Conservation (phyloP, 768 basidiomycete genomes). For the Hygrocybe coccinea region DNA sequence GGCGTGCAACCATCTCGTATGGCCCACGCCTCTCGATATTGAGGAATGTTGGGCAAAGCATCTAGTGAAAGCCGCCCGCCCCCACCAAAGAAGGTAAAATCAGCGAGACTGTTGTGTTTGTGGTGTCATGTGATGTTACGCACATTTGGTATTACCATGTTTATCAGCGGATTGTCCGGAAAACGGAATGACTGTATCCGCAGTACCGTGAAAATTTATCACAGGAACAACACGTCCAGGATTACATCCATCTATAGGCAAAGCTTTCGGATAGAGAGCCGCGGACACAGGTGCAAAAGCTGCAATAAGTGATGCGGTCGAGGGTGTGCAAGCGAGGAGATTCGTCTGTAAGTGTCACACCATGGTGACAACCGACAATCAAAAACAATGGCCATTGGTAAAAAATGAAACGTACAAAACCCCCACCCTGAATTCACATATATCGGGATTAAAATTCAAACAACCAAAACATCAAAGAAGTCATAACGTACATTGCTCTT, state of each 20-base stretch:
- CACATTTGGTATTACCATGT: neutral
- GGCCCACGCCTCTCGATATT: conserved; percentile 15
- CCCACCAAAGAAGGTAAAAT: too few relatives aligned
- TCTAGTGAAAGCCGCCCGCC: too few relatives aligned
- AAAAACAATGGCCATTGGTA: too few relatives aligned
- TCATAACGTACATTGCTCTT: conserved; percentile 15
- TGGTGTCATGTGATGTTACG: neutral
- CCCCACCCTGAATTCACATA: conserved; percentile 10
- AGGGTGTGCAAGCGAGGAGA: conserved; percentile 16
- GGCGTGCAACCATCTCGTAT: conserved; percentile 10
- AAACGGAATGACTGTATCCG: conserved; percentile 13
- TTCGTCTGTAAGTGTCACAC: conserved; percentile 7
- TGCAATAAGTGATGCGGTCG: conserved; percentile 10
- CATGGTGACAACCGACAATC: neutral
- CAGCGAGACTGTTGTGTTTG: too few relatives aligned
- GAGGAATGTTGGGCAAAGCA: conserved; percentile 8
- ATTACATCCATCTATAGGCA: conserved; percentile 9
- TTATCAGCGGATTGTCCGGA: conserved; percentile 10
- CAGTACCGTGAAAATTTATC: conserved; percentile 15
- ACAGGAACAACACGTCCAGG: conserved; percentile 14
- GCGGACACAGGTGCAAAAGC: conserved; percentile 19
- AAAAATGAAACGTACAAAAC: conserved; percentile 10
- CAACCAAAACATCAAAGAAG: neutral
- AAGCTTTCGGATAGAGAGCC: conserved; percentile 15
- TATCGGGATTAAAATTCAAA: neutral